Conservation (phyloP, 768 basidiomycete species). For the Cystobasidium onofrii region DNA sequence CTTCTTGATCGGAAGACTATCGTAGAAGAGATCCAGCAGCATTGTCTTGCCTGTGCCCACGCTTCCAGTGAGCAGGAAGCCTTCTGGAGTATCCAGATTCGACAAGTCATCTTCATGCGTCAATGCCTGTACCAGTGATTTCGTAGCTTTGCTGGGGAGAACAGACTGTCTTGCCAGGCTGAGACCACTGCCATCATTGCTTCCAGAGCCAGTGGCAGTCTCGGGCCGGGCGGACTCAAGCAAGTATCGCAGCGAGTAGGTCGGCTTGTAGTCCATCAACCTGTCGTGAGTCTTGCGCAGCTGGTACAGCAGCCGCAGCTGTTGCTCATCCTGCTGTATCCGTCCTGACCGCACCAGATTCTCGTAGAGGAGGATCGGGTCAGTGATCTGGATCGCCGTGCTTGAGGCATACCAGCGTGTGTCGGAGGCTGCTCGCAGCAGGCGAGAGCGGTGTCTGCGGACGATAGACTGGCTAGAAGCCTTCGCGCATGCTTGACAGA, state of each 20-base stretch:
- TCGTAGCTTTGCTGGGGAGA: neutral
- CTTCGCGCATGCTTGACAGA: neutral
- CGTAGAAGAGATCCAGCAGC: constrained; percentile 55
- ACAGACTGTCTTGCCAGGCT: neutral
- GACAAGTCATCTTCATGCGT: constrained; percentile 28
- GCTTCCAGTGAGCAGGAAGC: constrained; percentile 40
- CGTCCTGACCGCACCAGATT: constrained; percentile 2
- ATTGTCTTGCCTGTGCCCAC: constrained; percentile 45
- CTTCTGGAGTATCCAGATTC: constrained; percentile 36
- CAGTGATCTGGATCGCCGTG: constrained; percentile 22
- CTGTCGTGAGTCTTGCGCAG: constrained; percentile 9
- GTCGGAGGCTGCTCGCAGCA: neutral
- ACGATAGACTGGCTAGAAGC: neutral
- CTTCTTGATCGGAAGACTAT: constrained; percentile 54
- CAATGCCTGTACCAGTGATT: constrained; percentile 12
- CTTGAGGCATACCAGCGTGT: neutral
- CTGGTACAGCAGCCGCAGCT: constrained; percentile 19
- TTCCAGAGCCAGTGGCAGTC: neutral
- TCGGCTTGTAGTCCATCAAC: constrained; percentile 22
- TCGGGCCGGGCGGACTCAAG: constrained; percentile 11
- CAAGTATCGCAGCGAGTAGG: constrained; percentile 5
- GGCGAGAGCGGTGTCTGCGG: neutral
- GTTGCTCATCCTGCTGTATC: constrained; percentile 26
- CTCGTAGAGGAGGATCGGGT: constrained; percentile 22
- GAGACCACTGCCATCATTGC: neutral